Base-by-base conservation (phyloP, 257 asterid species). In the Knoxia roxburghii region DNA sequence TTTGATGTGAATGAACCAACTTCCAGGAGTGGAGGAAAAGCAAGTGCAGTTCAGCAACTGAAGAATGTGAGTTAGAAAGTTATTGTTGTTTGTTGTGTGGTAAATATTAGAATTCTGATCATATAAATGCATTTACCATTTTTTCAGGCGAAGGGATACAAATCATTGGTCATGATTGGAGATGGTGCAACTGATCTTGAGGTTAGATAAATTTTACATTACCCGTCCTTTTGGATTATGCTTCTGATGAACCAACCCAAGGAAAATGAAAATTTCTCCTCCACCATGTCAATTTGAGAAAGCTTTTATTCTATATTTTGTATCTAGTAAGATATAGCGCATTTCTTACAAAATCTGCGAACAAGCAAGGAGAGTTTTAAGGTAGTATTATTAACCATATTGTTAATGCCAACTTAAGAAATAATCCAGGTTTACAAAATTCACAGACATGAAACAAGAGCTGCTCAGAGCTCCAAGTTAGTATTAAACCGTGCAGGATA, bases 131-230 rank as follows among this genome's bases (percentile, higher is more conserved):
- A 37, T 9, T 21, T 32, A 26, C 13, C 59, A 45, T 30, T 15
- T 63, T 68, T 76, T 20, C 87, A 90, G 97, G 87, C 69, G 35
- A 72, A 69, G 61, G 90, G 88, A 65, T 88, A 79, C 83, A 80
- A 79, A 69, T 83, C 85, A 41, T 12, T 93, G 51, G 91, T 90
- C 79, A 93, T 93, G 97, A 84, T 93, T 75, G 98, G 98, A 57
- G 98, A 93, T 76, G 98, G 98, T 41, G 98, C 97, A 61, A 90
- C 98, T 59, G 97, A 93, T 84, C 94, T 89, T 50, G 97, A 93
- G 90, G 98, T 93, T 33, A 83, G 79, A 71, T 60, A 70, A 26
- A 33, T 2, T 24, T 33, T 45, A 0, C 21, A 27, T 50, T 5
- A 2, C 32, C 43, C 30, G 6, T 20, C 40, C 13, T 24, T 2